phyloP scores from a whole-genome alignment of 305 asterid genomes.

The Fraxinus floribunda region DNA sequence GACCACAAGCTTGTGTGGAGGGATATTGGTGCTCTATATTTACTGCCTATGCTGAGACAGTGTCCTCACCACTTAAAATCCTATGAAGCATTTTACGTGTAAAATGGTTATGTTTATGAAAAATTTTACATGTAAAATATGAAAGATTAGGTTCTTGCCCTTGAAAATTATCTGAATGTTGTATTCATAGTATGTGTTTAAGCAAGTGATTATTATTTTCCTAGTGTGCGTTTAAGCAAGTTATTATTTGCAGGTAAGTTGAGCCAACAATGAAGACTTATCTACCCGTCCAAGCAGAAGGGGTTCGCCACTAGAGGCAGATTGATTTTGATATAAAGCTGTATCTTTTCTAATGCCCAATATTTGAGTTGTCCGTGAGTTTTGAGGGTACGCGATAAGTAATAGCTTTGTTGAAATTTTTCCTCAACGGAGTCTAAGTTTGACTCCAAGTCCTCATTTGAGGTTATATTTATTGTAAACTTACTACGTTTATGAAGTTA shows the following conservation, averaged over 20 bases:
- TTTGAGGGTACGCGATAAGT: not conserved
- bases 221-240: too few species aligned
- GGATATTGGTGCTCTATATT: too few species aligned
- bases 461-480: not conserved
- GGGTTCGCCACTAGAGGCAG: not conserved
- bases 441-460: not conserved
- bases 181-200: too few species aligned
- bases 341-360: not conserved
- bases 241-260: constrained; percentile 8
- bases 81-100: too few species aligned
- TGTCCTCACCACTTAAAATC: too few species aligned
- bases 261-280: not conserved
- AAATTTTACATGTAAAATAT: too few species aligned
- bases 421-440: not conserved
- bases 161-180: too few species aligned
- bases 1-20: too few species aligned
- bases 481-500: not conserved
- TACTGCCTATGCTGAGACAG: too few species aligned
- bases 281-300: not conserved
- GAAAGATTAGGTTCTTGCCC: too few species aligned
- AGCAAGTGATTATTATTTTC: too few species aligned
- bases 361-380: not conserved
- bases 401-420: not conserved
- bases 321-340: not conserved
- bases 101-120: too few species aligned